These are phyloP conservation scores for Pichia deserticola DNA, from an alignment of 805 yeast species.

Conservation along the genomic window DNA sequence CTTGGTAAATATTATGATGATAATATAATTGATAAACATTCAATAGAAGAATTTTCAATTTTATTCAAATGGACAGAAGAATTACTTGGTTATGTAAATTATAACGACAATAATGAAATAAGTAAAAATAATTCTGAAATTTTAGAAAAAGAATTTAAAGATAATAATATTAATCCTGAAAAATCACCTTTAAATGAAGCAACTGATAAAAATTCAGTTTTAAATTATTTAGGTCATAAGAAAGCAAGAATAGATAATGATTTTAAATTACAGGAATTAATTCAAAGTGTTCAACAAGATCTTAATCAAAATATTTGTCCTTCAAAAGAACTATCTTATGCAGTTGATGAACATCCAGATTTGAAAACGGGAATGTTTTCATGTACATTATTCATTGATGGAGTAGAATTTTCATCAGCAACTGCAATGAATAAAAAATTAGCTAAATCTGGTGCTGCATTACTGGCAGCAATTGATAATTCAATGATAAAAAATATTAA, in stretches of 20 bases:
- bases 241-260: neutral
- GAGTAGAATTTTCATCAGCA: neutral
- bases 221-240: neutral
- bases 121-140: too few relatives aligned
- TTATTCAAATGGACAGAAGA: constrained; percentile 3
- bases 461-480: constrained; percentile 3
- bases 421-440: constrained; percentile 9
- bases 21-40: neutral
- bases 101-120: neutral
- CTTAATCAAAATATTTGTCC: constrained; percentile 4
- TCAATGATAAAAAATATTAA: neutral
- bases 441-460: constrained; percentile 10
- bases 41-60: neutral
- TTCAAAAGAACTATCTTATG: neutral
- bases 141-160: too few relatives aligned
- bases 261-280: neutral
- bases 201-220: neutral
- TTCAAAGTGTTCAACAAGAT: constrained; percentile 8
- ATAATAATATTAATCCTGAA: neutral
- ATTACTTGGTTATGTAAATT: constrained; percentile 1
- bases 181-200: neutral
- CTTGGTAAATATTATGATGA: constrained; percentile 4
- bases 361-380: constrained; percentile 1
- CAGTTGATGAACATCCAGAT: neutral
- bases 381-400: constrained; percentile 2